These are phyloP conservation scores for Nepenthes alata DNA, from an alignment of 179 eudicot species.

Conservation along the genomic window DNA sequence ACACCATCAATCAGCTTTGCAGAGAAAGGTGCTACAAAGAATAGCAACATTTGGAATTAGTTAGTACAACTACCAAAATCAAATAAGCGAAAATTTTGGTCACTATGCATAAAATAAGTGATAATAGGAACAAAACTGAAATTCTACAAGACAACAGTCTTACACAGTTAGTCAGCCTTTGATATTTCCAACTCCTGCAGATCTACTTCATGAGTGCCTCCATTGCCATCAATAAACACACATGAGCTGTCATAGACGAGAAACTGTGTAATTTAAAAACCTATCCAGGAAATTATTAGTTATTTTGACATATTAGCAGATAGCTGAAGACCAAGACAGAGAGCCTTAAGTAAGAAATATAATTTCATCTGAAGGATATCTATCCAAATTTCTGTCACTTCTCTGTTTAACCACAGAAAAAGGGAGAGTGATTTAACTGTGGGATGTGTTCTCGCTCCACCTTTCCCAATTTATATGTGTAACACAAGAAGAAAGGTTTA, in stretches of 20 bases:
- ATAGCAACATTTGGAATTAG: background rate
- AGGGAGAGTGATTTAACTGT: too few species aligned
- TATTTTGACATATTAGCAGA: too few species aligned
- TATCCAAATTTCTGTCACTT: too few species aligned
- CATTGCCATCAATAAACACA: conserved; percentile 49
- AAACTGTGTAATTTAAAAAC: background rate
- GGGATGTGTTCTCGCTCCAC: too few species aligned
- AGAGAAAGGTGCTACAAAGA: conserved; percentile 53
- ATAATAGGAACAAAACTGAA: background rate
- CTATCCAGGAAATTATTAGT: too few species aligned
- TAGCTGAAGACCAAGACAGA: too few species aligned
- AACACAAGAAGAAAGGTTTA: too few species aligned
- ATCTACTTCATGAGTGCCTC: conserved; percentile 48
- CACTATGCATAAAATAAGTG: background rate
- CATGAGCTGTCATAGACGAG: conserved; percentile 42
- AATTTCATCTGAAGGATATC: too few species aligned
- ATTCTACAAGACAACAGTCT: conserved; percentile 13
- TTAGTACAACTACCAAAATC: background rate
- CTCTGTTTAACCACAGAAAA: too few species aligned
- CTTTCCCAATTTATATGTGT: too few species aligned
- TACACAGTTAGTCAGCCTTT: conserved; percentile 64
- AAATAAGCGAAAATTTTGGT: background rate
- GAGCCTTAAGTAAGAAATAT: too few species aligned
- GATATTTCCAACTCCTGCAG: conserved; percentile 39
- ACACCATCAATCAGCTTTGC: conserved; percentile 75